phyloP scores from a whole-genome alignment of 306 rosid genomes.

The Inga oerstediana region DNA sequence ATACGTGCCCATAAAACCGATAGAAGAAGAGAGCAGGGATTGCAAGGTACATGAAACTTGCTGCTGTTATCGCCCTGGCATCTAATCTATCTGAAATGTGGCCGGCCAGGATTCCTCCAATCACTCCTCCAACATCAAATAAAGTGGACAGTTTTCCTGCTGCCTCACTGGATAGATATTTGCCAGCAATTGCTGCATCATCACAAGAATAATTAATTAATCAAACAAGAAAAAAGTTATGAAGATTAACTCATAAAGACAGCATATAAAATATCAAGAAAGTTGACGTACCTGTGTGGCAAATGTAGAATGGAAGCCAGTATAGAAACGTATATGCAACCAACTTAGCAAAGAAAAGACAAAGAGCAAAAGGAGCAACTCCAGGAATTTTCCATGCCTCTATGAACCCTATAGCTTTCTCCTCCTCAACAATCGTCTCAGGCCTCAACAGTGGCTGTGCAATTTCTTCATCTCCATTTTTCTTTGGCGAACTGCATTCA shows the following conservation, averaged over 20 bases:
- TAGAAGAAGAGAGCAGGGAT: slow-evolving; percentile 92
- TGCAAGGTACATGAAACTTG: slow-evolving; percentile 99
- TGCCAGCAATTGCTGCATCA: slow-evolving; percentile 87
- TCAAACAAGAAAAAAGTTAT: neutral
- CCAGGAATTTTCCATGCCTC: slow-evolving; percentile 99
- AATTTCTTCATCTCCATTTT: slow-evolving; percentile 52
- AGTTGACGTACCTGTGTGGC: slow-evolving; percentile 72
- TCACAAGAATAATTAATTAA: slow-evolving; percentile 33
- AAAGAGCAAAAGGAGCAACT: slow-evolving; percentile 93
- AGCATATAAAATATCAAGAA: slow-evolving; percentile 4
- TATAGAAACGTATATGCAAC: slow-evolving; percentile 99
- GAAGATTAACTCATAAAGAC: neutral
- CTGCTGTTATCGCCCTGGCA: slow-evolving; percentile 98
- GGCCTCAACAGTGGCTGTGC: slow-evolving; percentile 59
- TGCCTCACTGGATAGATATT: slow-evolving; percentile 71
- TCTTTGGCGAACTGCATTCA: slow-evolving; percentile 53
- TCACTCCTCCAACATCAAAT: slow-evolving; percentile 93
- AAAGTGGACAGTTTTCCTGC: slow-evolving; percentile 86
- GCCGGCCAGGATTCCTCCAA: slow-evolving; percentile 96
- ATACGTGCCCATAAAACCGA: slow-evolving; percentile 70
- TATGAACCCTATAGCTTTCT: slow-evolving; percentile 78
- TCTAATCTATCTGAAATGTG: slow-evolving; percentile 82
- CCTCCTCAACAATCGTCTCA: slow-evolving; percentile 40
- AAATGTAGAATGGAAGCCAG: slow-evolving; percentile 97
- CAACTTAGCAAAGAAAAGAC: slow-evolving; percentile 94